Percentiles rank a stretch among this genome's conserved stretches.
phyloP scores from a whole-genome alignment of 1,139 yeast genomes.

The Kluyveromyces marxianus region DNA sequence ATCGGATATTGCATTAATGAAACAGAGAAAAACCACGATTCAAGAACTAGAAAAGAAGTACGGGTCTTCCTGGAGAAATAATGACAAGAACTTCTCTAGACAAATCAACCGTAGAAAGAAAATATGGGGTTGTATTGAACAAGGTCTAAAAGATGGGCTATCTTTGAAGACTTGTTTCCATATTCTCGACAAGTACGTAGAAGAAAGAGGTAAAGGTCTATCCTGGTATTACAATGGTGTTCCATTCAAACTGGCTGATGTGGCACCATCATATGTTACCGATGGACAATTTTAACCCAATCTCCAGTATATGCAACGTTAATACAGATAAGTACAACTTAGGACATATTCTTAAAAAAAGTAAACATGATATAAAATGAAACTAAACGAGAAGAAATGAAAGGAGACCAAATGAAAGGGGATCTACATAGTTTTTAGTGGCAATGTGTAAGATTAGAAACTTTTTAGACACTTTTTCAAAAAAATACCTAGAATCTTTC shows the following conservation, averaged over 20 bases:
- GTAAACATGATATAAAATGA: too few species aligned
- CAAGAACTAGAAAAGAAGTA: constrained; percentile 17
- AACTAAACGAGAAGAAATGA: too few species aligned
- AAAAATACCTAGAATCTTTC: too few species aligned
- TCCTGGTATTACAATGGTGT: constrained; percentile 27
- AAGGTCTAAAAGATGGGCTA: constrained; percentile 21
- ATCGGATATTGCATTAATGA: constrained; percentile 12
- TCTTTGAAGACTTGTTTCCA: constrained; percentile 18
- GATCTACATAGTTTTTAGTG: too few species aligned
- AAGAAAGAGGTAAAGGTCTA: constrained; percentile 19
- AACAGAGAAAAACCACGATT: constrained; percentile 20
- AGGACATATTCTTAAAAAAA: not conserved
- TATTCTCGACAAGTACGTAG: constrained; percentile 18
- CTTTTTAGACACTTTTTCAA: too few species aligned
- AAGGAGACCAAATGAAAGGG: too few species aligned
- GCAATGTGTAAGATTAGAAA: too few species aligned
- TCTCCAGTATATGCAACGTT: too few species aligned
- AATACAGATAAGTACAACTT: too few species aligned
- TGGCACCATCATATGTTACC: constrained; percentile 2
- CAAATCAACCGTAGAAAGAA: constrained; percentile 27
- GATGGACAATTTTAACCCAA: not conserved
- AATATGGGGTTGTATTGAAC: constrained; percentile 26
- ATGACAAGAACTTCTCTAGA: constrained; percentile 25
- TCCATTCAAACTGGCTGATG: constrained; percentile 18
- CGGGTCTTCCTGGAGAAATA: constrained; percentile 26